Evolutionary conservation across 129 eudicot species (phyloP), one percentile per base, ranked within the genome.

Genomic region (Helichrysum umbraculigerum): DNA sequence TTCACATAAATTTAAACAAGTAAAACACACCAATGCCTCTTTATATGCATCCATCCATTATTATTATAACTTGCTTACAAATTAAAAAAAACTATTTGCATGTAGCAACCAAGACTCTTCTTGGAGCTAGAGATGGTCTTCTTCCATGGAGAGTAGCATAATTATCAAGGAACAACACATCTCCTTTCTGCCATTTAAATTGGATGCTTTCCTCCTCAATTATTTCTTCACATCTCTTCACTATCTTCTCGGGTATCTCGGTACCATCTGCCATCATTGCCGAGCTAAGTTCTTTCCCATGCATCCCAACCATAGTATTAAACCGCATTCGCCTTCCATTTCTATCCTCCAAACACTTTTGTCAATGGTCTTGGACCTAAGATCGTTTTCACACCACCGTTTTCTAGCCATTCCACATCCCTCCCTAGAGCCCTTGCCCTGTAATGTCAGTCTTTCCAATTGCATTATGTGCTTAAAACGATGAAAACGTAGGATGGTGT

Each of bases 291-390:
- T 88, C 93, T 84, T 87, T 90, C 42, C 93, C 93, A 0, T 90
- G 60, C 96, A 90, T 90, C 25, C 93, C 91, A 5, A 87, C 93
- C 70, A 90, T 15, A 7, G 91, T 87, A 83, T 90, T 90, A 86
- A 90, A 90, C 96, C 96, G 88, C 96, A 90, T 88, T 66, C 80
- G 81, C 61, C 93, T 81, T 56, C 91, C 91, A 56, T 90, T 90
- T 72, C 96, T 84, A 19, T 91, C 96, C 14, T 87, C 93, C 84
- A 50, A 90, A 90, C 17, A 90, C 87, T 84, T 67, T 84, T 1
- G 91, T 88, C 72, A 82, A 68, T 47, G 75, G 52, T n/a, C 85
- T 79, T 11, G 96, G 96, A 8, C 87, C 86, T 65, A 90, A 25
- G 21, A 86, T 86, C 29, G 91, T 82, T 80, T 86, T 85, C 72